Percentiles rank a stretch among this genome's conserved stretches.
Conservation (phyloP, 2,329 filamentous ascomycete species). For the Alternaria conjuncta region DNA sequence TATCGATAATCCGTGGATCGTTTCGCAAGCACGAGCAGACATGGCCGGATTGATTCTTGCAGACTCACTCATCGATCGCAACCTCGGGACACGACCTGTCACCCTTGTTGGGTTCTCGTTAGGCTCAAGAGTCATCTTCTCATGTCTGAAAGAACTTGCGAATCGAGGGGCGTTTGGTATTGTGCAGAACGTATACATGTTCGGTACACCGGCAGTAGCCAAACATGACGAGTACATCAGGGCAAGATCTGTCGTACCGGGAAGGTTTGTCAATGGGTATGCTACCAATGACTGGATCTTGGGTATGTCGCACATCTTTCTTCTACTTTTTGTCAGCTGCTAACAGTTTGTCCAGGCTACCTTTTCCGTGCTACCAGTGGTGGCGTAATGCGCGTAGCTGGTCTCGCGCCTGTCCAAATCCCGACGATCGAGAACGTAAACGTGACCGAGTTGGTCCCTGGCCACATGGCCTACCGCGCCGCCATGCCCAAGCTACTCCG, state of each 20-base stretch:
- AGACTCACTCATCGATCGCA: slow-evolving; percentile 90
- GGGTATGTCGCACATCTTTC: slow-evolving; percentile 51
- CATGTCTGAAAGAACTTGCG: slow-evolving; percentile 85
- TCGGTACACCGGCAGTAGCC: slow-evolving; percentile 89
- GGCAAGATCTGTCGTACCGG: slow-evolving; percentile 81
- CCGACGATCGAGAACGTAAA: slow-evolving; percentile 87
- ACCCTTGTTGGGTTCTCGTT: slow-evolving; percentile 95
- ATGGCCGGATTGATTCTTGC: slow-evolving; percentile 90
- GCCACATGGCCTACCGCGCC: slow-evolving; percentile 95
- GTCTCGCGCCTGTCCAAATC: slow-evolving; percentile 80
- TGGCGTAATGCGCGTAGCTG: slow-evolving; percentile 87
- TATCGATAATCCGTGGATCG: slow-evolving; percentile 97
- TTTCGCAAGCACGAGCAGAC: slow-evolving; percentile 90
- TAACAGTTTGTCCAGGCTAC: slow-evolving; percentile 62
- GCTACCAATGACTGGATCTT: slow-evolving; percentile 97
- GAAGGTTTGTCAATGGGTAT: slow-evolving; percentile 95
- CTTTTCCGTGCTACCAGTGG: slow-evolving; percentile 93
- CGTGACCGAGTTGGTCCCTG: slow-evolving; percentile 82
- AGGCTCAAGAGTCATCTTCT: slow-evolving; percentile 89
- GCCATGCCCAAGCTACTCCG: slow-evolving; percentile 89
- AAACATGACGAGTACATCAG: slow-evolving; percentile 88
- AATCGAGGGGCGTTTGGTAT: slow-evolving; percentile 83
- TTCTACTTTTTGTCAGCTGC: background rate
- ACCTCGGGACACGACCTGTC: slow-evolving; percentile 86
- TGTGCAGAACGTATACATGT: slow-evolving; percentile 93